These are phyloP conservation scores for Nothophoma quercina DNA, from an alignment of 2,329 filamentous ascomycete genomes.

Conservation along the genomic window DNA sequence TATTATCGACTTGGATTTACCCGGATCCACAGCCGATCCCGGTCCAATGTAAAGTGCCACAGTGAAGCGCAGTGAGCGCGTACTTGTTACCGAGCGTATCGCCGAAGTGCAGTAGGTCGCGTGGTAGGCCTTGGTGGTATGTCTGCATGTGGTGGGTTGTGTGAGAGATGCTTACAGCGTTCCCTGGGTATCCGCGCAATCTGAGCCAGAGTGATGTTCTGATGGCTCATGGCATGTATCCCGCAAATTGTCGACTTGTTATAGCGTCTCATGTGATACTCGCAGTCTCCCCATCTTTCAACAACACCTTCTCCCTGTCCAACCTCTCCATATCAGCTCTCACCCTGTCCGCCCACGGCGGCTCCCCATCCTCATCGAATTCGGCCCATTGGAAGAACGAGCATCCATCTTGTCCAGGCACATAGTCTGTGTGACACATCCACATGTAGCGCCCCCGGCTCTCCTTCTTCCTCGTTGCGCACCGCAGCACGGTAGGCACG, in stretches of 20 bases:
- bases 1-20: constrained; percentile 15
- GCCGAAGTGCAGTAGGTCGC: background rate
- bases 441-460: constrained; percentile 86
- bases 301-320: background rate
- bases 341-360: constrained; percentile 63
- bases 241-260: too few species aligned
- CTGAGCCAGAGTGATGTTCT: too few species aligned
- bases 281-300: background rate
- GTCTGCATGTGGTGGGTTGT: too few species aligned
- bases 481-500: constrained; percentile 73
- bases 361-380: constrained; percentile 76
- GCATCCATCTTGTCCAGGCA: constrained; percentile 65
- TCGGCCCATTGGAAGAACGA: constrained; percentile 44
- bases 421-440: constrained; percentile 85
- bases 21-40: constrained; percentile 14
- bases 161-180: background rate
- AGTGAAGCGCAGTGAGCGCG: background rate
- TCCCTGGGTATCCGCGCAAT: too few species aligned
- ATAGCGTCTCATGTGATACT: background rate
- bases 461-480: constrained; percentile 79
- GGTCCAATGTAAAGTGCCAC: background rate
- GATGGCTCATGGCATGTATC: too few species aligned
- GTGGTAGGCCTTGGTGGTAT: too few species aligned
- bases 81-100: constrained; percentile 1
- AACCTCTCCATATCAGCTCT: background rate